These are phyloP conservation scores for Verticillium longisporum DNA, from an alignment of 2,329 filamentous ascomycete genomes.

Conservation along the genomic window DNA sequence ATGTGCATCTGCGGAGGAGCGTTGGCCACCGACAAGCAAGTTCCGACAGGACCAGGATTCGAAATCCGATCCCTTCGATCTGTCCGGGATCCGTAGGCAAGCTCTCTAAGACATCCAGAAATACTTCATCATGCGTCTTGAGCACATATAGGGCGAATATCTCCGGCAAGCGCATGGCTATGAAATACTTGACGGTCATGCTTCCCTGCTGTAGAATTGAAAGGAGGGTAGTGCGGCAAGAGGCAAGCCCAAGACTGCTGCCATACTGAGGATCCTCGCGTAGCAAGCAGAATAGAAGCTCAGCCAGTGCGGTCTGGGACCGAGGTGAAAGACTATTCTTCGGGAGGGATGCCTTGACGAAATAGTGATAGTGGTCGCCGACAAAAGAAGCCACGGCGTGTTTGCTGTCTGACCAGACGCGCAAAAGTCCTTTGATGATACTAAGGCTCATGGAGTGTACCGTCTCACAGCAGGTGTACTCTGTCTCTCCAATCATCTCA, in stretches of 20 bases:
- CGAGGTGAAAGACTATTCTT: constrained; percentile 63
- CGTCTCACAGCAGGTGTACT: constrained; percentile 68
- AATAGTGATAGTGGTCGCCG: constrained; percentile 72
- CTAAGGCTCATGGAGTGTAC: constrained; percentile 62
- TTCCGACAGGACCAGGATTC: constrained; percentile 67
- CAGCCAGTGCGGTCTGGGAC: constrained; percentile 60
- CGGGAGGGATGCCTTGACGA: constrained; percentile 60
- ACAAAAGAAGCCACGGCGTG: constrained; percentile 59
- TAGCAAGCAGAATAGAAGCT: constrained; percentile 64
- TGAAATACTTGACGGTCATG: constrained; percentile 67
- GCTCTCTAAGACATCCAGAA: constrained; percentile 73
- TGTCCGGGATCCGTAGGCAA: constrained; percentile 68
- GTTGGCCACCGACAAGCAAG: constrained; percentile 82
- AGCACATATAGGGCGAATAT: constrained; percentile 81
- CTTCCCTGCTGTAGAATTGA: constrained; percentile 60
- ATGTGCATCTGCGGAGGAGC: constrained; percentile 77
- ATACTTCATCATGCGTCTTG: constrained; percentile 74
- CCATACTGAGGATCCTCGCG: constrained; percentile 62
- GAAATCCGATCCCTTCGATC: constrained; percentile 77
- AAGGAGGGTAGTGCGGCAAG: constrained; percentile 65
- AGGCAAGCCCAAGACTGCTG: constrained; percentile 47
- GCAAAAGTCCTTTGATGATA: constrained; percentile 56
- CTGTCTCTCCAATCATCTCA: constrained; percentile 44
- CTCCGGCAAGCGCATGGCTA: constrained; percentile 61
- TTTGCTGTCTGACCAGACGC: constrained; percentile 54